Conservation (phyloP, 2,329 filamentous ascomycete species). For the Venturia asperata region DNA sequence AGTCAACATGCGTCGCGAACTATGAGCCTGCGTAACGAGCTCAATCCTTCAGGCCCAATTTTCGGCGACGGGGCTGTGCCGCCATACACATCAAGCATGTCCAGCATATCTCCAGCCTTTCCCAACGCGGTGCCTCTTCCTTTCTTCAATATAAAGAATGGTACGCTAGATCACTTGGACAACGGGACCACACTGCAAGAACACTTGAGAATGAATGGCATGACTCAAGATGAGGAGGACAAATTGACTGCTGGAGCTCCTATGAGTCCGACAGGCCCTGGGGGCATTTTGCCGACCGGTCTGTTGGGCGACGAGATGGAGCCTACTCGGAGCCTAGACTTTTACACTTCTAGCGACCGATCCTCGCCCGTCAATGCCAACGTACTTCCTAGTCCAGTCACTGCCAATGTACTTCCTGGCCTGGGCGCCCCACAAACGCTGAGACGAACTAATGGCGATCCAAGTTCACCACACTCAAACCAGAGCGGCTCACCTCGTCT, state of each 20-base stretch:
- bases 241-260: conserved; percentile 58
- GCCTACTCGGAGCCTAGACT: conserved; percentile 20
- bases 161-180: conserved; percentile 46
- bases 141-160: conserved; percentile 53
- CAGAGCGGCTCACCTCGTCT: conserved; percentile 39
- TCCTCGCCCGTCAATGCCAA: conserved; percentile 36
- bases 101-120: conserved; percentile 48
- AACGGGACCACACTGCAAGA: conserved; percentile 35
- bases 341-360: conserved; percentile 2
- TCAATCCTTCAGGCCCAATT: conserved; percentile 29
- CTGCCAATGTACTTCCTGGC: conserved; percentile 31
- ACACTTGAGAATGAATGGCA: conserved; percentile 19
- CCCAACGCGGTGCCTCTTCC: conserved; percentile 41
- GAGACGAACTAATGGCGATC: conserved; percentile 29
- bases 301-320: conserved; percentile 59
- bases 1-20: conserved; percentile 37
- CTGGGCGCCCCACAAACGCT: conserved; percentile 25
- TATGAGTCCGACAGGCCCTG: conserved; percentile 64
- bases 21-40: conserved; percentile 32
- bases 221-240: conserved; percentile 58
- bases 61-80: conserved; percentile 35
- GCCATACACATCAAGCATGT: conserved; percentile 30
- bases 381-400: conserved; percentile 28
- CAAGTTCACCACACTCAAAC: conserved; percentile 38
- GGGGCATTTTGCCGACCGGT: conserved; percentile 64